A percentile compares a stretch with the other conserved stretches of the same genome.
These are phyloP conservation scores for Diaporthe vexans DNA, from an alignment of 2,329 filamentous ascomycete genomes.

Conservation along the genomic window DNA sequence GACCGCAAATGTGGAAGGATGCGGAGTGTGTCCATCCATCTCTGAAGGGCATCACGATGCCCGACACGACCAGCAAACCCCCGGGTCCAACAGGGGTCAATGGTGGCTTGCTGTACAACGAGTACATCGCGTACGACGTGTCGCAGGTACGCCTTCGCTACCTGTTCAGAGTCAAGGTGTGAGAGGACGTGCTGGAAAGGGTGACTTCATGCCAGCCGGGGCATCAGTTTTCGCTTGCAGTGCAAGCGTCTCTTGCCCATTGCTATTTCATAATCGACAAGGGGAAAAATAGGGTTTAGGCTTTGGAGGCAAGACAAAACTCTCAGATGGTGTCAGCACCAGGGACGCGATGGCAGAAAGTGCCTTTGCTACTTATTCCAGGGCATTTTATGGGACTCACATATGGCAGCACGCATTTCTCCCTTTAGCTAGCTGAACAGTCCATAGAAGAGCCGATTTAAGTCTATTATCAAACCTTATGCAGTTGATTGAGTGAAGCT, in stretches of 20 bases:
- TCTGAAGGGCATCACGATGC: slow-evolving; percentile 78
- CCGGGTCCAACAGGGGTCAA: slow-evolving; percentile 64
- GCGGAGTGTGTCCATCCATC: slow-evolving; percentile 74
- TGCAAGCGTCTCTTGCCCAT: neutral
- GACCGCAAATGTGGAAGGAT: slow-evolving; percentile 82
- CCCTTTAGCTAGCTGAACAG: neutral
- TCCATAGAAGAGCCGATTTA: slow-evolving; percentile 18
- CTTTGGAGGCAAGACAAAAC: slow-evolving; percentile 10
- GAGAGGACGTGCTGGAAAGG: neutral
- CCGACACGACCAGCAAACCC: slow-evolving; percentile 58
- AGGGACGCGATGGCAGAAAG: neutral
- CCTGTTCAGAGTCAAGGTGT: slow-evolving; percentile 74
- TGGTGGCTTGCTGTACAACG: slow-evolving; percentile 73
- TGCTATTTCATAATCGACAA: neutral
- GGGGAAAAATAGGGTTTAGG: neutral
- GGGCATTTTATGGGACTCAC: neutral
- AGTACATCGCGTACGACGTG: slow-evolving; percentile 80
- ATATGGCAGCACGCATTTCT: slow-evolving; percentile 4
- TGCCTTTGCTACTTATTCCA: neutral
- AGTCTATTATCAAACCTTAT: slow-evolving; percentile 20
- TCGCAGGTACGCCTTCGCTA: slow-evolving; percentile 79
- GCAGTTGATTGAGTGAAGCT: neutral
- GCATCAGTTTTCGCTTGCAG: neutral
- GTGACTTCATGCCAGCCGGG: neutral
- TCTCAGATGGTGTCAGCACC: neutral